Evolutionary conservation across 306 rosid species (phyloP).

Genomic region (Trichosanthes truncata): DNA sequence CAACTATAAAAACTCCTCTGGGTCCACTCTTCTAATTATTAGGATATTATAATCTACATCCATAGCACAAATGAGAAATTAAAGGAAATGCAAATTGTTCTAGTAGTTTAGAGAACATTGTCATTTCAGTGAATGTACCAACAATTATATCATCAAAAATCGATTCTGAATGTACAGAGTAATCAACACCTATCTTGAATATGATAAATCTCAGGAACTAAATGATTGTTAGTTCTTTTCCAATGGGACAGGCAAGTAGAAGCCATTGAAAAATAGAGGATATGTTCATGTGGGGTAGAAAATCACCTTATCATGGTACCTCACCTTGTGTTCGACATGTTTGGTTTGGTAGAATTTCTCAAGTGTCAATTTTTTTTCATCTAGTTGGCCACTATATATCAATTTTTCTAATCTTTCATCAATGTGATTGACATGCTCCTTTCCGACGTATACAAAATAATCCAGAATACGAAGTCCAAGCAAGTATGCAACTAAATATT

Average conservation of each 20-base stretch:
- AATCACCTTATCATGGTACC: conserved; percentile 69
- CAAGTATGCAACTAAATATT: too few species aligned
- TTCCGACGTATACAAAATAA: too few species aligned
- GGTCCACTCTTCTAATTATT: neutral
- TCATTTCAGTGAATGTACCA: neutral
- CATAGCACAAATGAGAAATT: neutral
- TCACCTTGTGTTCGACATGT: too few species aligned
- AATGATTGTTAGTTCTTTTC: neutral
- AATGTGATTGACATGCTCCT: too few species aligned
- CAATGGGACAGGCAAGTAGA: neutral
- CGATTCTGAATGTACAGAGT: neutral
- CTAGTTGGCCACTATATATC: too few species aligned
- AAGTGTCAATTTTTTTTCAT: too few species aligned
- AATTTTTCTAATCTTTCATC: too few species aligned
- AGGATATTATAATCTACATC: neutral
- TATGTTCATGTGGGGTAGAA: neutral
- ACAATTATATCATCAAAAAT: neutral
- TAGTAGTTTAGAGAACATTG: neutral
- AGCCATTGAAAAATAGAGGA: neutral
- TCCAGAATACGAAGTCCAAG: too few species aligned
- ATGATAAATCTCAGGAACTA: neutral
- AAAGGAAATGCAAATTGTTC: neutral
- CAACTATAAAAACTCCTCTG: neutral
- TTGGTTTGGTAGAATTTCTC: too few species aligned
- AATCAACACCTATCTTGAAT: neutral